Conservation (phyloP, 1,284 basidiomycete species). For the Pseudozyma sp. region DNA sequence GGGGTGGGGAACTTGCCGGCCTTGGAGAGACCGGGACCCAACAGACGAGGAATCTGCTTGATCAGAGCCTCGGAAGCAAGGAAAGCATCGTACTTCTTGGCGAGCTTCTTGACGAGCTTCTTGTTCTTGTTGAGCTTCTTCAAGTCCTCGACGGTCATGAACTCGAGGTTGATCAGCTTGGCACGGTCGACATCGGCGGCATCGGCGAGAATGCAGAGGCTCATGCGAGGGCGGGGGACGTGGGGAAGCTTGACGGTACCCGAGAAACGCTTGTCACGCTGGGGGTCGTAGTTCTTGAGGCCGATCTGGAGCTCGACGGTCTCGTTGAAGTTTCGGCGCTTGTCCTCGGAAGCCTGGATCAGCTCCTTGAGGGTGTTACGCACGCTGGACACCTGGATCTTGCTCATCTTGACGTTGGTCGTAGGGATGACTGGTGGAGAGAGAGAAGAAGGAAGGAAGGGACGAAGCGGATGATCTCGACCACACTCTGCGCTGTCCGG, state of each 20-base stretch:
- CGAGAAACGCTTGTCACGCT: conserved; percentile 70
- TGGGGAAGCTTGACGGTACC: conserved; percentile 81
- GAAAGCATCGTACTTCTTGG: conserved; percentile 99
- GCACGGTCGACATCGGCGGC: conserved; percentile 98
- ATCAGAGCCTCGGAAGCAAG: conserved; percentile 96
- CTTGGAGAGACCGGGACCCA: conserved; percentile 99
- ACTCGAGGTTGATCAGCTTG: conserved; percentile 95
- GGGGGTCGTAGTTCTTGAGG: conserved; percentile 69
- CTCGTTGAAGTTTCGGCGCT: conserved; percentile 68
- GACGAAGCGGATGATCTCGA: conserved; percentile 7
- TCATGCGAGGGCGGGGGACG: conserved; percentile 98
- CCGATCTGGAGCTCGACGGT: conserved; percentile 69
- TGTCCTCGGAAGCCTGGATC: conserved; percentile 65
- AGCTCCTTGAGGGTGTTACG: conserved; percentile 65
- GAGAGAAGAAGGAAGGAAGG: conserved; percentile 7
- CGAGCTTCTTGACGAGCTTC: conserved; percentile 99
- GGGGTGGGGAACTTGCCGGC: conserved; percentile 98
- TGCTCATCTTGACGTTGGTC: conserved; percentile 46
- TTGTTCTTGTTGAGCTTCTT: conserved; percentile 99
- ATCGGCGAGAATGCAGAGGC: conserved; percentile 98
- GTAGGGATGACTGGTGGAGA: conserved; percentile 31
- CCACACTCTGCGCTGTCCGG: background rate
- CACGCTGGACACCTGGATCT: conserved; percentile 67
- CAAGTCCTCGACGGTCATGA: conserved; percentile 98
- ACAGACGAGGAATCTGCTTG: conserved; percentile 99